These are phyloP conservation scores for Colletotrichum sidae DNA, from an alignment of 2,329 filamentous ascomycete genomes.

Conservation along the genomic window DNA sequence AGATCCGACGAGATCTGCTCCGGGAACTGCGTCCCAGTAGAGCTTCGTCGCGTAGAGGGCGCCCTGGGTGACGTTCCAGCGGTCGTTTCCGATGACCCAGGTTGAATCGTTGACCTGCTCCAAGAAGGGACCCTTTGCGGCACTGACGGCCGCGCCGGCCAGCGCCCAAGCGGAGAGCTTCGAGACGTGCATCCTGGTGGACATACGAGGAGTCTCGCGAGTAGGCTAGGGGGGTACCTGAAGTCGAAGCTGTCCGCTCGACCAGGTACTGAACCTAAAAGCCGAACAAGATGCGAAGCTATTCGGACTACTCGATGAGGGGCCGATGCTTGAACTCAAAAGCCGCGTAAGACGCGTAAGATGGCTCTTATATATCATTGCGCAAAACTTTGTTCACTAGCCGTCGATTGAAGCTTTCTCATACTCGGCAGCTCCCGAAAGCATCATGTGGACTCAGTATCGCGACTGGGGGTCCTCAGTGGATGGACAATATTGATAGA, in stretches of 20 bases:
- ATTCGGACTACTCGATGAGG: too few relatives aligned
- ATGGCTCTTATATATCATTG: background rate
- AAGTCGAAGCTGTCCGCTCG: background rate
- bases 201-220: background rate
- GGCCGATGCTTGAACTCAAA: too few relatives aligned
- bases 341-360: background rate
- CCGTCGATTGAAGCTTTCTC: constrained; percentile 31
- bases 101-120: constrained; percentile 25
- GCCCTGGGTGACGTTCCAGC: constrained; percentile 38
- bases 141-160: constrained; percentile 10
- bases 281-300: background rate
- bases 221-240: background rate
- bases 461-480: background rate
- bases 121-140: constrained; percentile 33
- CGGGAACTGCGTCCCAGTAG: constrained; percentile 34
- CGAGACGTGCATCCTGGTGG: constrained; percentile 10
- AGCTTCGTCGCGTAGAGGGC: constrained; percentile 32
- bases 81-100: constrained; percentile 37
- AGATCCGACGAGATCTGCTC: constrained; percentile 34
- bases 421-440: constrained; percentile 25
- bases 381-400: background rate
- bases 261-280: too few relatives aligned
- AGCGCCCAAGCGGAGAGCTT: constrained; percentile 13
- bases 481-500: constrained; percentile 14
- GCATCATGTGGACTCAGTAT: constrained; percentile 13